Percentiles rank a stretch among this genome's conserved stretches.
Evolutionary conservation across 805 yeast genomes (phyloP).

Genomic region (Sporopachydermia quercuum): DNA sequence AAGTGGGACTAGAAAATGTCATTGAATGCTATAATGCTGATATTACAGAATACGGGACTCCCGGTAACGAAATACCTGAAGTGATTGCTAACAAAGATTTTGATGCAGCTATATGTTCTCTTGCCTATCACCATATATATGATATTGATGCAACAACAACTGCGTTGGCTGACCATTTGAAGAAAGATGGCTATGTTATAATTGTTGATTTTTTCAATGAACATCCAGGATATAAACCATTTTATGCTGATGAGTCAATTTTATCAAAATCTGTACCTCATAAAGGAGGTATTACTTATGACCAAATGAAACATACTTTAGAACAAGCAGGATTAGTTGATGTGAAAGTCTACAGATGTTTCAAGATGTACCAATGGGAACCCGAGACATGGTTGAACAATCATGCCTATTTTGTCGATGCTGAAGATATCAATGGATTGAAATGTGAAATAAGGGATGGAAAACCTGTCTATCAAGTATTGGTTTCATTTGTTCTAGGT

Average conservation of each 20-base stretch:
- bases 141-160: conserved; percentile 7
- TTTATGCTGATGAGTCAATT: neutral
- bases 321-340: neutral
- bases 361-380: neutral
- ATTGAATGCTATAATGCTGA: conserved; percentile 10
- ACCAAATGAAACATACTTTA: conserved; percentile 1
- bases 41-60: conserved; percentile 2
- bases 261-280: neutral
- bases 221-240: neutral
- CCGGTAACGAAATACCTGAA: conserved; percentile 2
- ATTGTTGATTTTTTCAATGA: neutral
- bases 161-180: conserved; percentile 7
- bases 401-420: neutral
- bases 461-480: neutral
- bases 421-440: neutral
- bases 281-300: conserved; percentile 1
- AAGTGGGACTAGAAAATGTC: conserved; percentile 10
- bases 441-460: neutral
- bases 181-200: conserved; percentile 9
- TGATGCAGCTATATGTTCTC: conserved; percentile 12
- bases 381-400: neutral
- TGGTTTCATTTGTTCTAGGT: neutral
- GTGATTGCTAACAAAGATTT: conserved; percentile 6
- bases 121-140: conserved; percentile 13
- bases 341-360: conserved; percentile 1